These are phyloP conservation scores for Corymbia calophylla DNA, from an alignment of 441 rosid genomes.

Conservation along the genomic window DNA sequence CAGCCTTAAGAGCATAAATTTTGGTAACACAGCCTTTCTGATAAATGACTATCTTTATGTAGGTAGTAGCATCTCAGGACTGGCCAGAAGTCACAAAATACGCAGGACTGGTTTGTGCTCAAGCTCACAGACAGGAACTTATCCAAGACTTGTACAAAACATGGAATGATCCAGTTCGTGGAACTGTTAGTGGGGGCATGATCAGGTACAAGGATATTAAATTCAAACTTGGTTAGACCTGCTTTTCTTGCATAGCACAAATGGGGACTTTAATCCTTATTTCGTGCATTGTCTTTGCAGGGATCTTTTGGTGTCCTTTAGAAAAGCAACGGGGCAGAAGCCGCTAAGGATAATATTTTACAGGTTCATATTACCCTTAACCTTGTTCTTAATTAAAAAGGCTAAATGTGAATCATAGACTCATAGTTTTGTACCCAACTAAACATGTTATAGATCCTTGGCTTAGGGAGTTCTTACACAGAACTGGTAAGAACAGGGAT, in stretches of 20 bases:
- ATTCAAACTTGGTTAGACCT: background rate
- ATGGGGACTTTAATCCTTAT: background rate
- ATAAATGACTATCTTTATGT: slow-evolving; percentile 7
- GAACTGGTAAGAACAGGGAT: background rate
- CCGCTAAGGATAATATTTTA: slow-evolving; percentile 90
- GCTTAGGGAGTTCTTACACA: background rate
- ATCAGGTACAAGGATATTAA: slow-evolving; percentile 44
- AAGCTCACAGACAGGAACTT: slow-evolving; percentile 97
- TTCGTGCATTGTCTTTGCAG: slow-evolving; percentile 18
- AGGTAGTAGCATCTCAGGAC: slow-evolving; percentile 99
- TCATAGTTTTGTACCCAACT: background rate
- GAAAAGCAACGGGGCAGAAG: slow-evolving; percentile 97
- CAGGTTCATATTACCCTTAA: slow-evolving; percentile 32
- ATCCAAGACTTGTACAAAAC: slow-evolving; percentile 94
- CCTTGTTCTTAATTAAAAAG: background rate
- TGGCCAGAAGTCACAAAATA: slow-evolving; percentile 99
- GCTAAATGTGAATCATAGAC: background rate
- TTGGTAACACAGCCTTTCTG: slow-evolving; percentile 1
- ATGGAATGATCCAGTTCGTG: slow-evolving; percentile 98
- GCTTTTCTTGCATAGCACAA: background rate
- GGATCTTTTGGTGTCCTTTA: slow-evolving; percentile 85
- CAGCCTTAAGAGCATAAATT: background rate
- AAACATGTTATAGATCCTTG: background rate
- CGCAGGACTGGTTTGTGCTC: slow-evolving; percentile 97
- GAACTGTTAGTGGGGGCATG: slow-evolving; percentile 95